Conservation (phyloP, 1,139 yeast genomes). For the Zygosaccharomyces pseudobailii region DNA sequence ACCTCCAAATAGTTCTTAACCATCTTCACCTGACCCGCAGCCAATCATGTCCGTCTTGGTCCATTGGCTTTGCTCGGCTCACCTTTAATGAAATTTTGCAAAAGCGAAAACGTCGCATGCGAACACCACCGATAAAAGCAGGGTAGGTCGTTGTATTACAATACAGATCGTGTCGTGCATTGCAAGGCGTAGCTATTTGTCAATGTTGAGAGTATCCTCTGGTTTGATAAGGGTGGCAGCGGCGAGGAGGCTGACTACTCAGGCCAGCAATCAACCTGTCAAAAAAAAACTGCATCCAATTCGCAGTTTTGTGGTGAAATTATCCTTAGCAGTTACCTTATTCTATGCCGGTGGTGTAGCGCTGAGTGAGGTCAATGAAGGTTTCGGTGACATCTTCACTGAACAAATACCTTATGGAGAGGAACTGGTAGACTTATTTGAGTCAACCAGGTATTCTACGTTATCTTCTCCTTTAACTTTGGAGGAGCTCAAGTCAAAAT, state of each 20-base stretch:
- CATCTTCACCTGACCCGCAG: slow-evolving; percentile 4
- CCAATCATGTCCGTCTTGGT: slow-evolving; percentile 1
- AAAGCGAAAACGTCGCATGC: neutral
- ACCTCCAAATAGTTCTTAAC: neutral
- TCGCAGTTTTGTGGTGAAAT: slow-evolving; percentile 35
- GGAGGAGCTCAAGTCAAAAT: slow-evolving; percentile 36
- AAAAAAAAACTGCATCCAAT: slow-evolving; percentile 21
- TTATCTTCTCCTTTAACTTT: slow-evolving; percentile 25
- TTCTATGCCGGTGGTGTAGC: slow-evolving; percentile 44
- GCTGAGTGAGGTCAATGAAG: slow-evolving; percentile 40
- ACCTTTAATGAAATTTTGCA: slow-evolving; percentile 2
- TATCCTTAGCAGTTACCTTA: slow-evolving; percentile 36
- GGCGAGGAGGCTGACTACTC: slow-evolving; percentile 12
- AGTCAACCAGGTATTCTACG: slow-evolving; percentile 37
- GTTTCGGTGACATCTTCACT: slow-evolving; percentile 46
- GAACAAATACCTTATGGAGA: slow-evolving; percentile 62
- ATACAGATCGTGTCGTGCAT: neutral
- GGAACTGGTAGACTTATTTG: slow-evolving; percentile 45
- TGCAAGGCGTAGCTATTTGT: neutral
- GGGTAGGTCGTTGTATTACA: neutral
- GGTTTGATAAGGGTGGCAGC: slow-evolving; percentile 7
- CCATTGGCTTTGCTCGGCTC: neutral
- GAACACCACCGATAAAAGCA: neutral
- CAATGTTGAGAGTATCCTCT: slow-evolving; percentile 9
- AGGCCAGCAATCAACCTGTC: slow-evolving; percentile 2